A percentile compares a stretch with the other conserved stretches of the same genome.
Evolutionary conservation across 805 yeast genomes (phyloP).

Genomic region (Saccharomyces jurei): DNA sequence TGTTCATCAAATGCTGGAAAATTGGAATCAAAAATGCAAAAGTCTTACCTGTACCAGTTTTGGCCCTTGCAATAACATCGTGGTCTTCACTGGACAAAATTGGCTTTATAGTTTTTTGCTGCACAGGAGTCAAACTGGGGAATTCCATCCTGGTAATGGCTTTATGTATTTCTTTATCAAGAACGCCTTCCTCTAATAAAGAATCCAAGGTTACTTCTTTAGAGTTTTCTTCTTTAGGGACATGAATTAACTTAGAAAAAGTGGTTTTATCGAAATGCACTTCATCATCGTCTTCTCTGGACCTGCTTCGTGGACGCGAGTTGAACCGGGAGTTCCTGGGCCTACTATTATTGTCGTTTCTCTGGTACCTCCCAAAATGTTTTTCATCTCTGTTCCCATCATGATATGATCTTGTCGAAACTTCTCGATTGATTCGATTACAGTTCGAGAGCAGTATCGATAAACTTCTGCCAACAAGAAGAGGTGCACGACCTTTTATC

Average conservation of each 20-base stretch:
- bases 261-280: conserved; percentile 7
- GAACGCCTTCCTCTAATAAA: conserved; percentile 23
- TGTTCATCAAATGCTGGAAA: conserved; percentile 44
- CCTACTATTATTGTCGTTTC: conserved; percentile 1
- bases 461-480: background rate
- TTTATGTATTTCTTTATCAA: conserved; percentile 24
- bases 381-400: conserved; percentile 1
- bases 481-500: background rate
- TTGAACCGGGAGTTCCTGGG: background rate
- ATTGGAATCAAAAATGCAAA: conserved; percentile 81
- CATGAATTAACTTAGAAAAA: conserved; percentile 14
- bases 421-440: background rate
- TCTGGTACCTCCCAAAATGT: conserved; percentile 1
- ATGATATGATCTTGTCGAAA: background rate
- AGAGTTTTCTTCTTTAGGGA: conserved; percentile 12
- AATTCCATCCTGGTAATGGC: conserved; percentile 40
- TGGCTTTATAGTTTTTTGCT: conserved; percentile 53
- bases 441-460: background rate
- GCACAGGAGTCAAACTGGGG: conserved; percentile 57
- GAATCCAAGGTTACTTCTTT: conserved; percentile 23
- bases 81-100: conserved; percentile 37
- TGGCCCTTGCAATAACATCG: conserved; percentile 80
- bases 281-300: conserved; percentile 7
- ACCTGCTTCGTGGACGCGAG: conserved; percentile 1
- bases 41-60: conserved; percentile 94